These are phyloP conservation scores for Juncus inflexus DNA, from an alignment of 176 grass and related monocot species.

Conservation along the genomic window DNA sequence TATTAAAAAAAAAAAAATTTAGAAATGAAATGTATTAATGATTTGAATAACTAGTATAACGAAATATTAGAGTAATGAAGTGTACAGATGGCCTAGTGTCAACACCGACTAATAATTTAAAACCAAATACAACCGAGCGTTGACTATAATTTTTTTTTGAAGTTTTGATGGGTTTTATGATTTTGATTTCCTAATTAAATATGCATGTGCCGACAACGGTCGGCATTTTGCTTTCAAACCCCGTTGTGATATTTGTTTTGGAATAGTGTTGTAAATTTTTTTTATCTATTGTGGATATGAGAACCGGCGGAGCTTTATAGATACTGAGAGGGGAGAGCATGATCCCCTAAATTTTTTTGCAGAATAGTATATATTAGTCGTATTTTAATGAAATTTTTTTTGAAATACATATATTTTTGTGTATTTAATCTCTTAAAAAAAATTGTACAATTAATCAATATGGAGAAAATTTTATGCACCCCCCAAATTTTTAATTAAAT, in stretches of 20 bases:
- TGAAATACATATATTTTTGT: too few relatives aligned
- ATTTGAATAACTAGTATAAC: background rate
- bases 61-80: constrained; percentile 3
- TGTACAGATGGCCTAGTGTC: constrained; percentile 10
- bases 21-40: background rate
- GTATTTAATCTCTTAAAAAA: too few relatives aligned
- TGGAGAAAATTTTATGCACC: too few relatives aligned
- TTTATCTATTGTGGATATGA: background rate
- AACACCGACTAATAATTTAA: background rate
- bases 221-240: background rate
- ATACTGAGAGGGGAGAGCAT: too few relatives aligned
- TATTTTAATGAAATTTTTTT: too few relatives aligned
- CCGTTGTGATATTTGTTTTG: background rate
- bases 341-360: too few relatives aligned
- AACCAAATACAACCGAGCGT: background rate
- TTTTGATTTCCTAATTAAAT: constrained; percentile 11
- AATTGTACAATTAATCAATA: too few relatives aligned
- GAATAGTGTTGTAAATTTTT: background rate
- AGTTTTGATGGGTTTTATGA: background rate
- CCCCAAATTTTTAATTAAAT: too few relatives aligned
- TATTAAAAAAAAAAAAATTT: background rate
- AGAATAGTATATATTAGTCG: too few relatives aligned
- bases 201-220: constrained; percentile 7
- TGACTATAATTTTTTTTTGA: constrained; percentile 6
- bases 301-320: too few relatives aligned